Evolutionary conservation across 495 filamentous ascomycete species (phyloP).

Genomic region (Podospora pseudoanserina): DNA sequence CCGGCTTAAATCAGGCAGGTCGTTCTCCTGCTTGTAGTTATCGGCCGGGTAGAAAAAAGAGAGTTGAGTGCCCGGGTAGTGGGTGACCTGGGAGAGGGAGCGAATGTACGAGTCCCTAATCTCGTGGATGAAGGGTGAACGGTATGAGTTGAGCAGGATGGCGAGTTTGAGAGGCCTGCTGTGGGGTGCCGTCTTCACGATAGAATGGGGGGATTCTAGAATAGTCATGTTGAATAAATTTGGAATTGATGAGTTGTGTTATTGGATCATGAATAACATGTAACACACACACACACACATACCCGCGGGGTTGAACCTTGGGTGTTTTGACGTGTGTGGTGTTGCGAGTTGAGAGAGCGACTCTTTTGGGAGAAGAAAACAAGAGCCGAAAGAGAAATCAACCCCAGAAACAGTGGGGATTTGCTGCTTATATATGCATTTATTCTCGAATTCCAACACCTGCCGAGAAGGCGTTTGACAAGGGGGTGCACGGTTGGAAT

Average conservation of each 20-base stretch:
- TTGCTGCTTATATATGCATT: background rate
- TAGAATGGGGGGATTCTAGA: background rate
- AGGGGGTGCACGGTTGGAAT: background rate
- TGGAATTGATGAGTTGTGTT: background rate
- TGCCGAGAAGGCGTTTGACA: background rate
- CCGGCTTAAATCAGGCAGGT: slow-evolving; percentile 36
- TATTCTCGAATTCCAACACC: background rate
- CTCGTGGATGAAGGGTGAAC: slow-evolving; percentile 35
- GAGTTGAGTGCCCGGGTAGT: slow-evolving; percentile 23
- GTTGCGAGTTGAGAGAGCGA: background rate
- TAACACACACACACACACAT: background rate
- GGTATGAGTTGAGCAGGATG: slow-evolving; percentile 45
- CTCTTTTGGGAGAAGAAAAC: background rate
- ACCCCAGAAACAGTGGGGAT: background rate
- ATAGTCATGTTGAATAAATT: slow-evolving; percentile 3
- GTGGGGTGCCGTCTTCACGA: background rate
- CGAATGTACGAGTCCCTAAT: slow-evolving; percentile 42
- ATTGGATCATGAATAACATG: background rate
- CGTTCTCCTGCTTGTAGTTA: slow-evolving; percentile 13
- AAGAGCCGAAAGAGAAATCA: background rate
- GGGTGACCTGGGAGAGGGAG: slow-evolving; percentile 33
- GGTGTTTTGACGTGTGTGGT: background rate
- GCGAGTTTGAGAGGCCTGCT: slow-evolving; percentile 30
- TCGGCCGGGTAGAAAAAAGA: slow-evolving; percentile 45
- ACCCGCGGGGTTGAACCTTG: slow-evolving; percentile 4